Evolutionary conservation across 2,329 filamentous ascomycete species (phyloP), one percentile per base, ranked within the genome.

Genomic region (Diaporthe sp.): DNA sequence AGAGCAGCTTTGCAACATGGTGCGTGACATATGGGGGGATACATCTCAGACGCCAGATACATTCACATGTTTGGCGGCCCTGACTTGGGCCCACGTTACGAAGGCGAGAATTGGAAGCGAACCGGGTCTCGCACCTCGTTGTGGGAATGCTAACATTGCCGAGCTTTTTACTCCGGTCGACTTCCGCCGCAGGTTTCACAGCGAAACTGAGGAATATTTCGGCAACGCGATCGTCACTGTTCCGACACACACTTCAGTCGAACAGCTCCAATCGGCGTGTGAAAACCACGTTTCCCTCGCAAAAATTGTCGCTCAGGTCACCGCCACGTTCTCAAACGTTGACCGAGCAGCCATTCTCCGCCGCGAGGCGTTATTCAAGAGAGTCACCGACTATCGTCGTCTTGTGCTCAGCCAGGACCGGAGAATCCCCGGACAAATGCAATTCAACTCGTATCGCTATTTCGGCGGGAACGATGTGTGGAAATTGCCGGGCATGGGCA

Each of bases 71-170:
- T 4, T 72, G 13, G n/a, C 70, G 3, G 57, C 70, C 4, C 44
- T 72, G 2, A 72, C 57, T 4, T 51, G 57, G 70, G 57, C 57
- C 8, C 44, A 72, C 5, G 57, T 62, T 10, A 62, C 57, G 5
- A 58, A 42, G 5, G 70, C 57, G 7, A n/a, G 70, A 6, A 9
- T 37, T 34, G 6, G 1, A 2, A 62, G 42, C 28, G 70, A 72
- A 31, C 2, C 5, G 28, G 44, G 44, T 15, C 15, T 53, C 3
- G 44, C 55, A 2, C 69, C 55, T 3, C 13, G 13, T 3, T 19
- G 22, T 15, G 22, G 9, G 4, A 15, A 72, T 34, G 3, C 42
- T 4, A 17, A 46, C 19, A 9, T 39, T 1, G 15, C 44, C 0
- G 53, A 44, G 31, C 22, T 72, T 17, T 51, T 62, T 10, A 53